Conservation (phyloP, 805 yeast species). For the Nakazawaea sp. region DNA sequence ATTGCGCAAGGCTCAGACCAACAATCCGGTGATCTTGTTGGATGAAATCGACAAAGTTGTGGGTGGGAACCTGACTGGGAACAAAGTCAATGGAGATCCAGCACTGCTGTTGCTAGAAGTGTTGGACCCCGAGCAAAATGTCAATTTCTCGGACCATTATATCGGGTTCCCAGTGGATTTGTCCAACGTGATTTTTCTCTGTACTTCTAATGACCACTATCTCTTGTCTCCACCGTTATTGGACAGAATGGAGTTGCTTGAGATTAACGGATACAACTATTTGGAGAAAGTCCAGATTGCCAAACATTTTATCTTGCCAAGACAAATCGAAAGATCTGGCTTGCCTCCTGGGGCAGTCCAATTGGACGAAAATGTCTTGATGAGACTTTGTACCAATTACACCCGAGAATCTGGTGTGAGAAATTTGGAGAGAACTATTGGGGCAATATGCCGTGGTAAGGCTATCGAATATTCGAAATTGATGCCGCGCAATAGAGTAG, state of each 20-base stretch:
- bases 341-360: constrained; percentile 36
- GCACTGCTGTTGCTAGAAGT: constrained; percentile 86
- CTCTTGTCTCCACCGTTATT: constrained; percentile 69
- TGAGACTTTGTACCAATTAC: constrained; percentile 57
- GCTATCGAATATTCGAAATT: constrained; percentile 60
- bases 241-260: constrained; percentile 80
- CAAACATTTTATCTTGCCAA: constrained; percentile 59
- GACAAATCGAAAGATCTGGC: constrained; percentile 68
- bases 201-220: constrained; percentile 77
- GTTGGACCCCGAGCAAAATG: constrained; percentile 85
- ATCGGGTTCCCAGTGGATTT: constrained; percentile 81
- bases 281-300: constrained; percentile 74
- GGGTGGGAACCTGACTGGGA: constrained; percentile 37
- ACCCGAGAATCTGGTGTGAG: constrained; percentile 87
- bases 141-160: constrained; percentile 72
- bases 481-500: constrained; percentile 17
- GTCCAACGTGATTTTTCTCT: constrained; percentile 73
- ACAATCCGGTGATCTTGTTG: constrained; percentile 77
- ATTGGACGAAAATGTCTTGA: constrained; percentile 48
- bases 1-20: constrained; percentile 62
- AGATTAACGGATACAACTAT: constrained; percentile 72
- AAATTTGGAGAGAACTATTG: constrained; percentile 66
- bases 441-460: constrained; percentile 71
- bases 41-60: constrained; percentile 83
- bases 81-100: constrained; percentile 71